Evolutionary conservation across 306 rosid species (phyloP), one percentile per base, ranked within the genome.

Genomic region (Pyrus pyrifolia): DNA sequence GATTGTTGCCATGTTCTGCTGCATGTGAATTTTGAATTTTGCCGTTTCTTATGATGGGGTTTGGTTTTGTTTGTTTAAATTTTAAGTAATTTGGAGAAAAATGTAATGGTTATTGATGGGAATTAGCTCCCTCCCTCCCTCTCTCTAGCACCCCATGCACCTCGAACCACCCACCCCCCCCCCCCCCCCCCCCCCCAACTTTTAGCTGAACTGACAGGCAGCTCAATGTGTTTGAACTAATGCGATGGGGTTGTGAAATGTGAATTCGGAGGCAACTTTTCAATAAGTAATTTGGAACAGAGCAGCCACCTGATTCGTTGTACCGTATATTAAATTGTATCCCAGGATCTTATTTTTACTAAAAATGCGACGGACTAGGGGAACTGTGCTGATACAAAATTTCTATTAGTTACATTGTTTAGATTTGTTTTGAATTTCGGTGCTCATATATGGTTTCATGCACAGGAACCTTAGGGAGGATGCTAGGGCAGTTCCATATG

Each of bases 381-480:
- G 55, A 49, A 44, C 44, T n/a, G 58, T 51, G 68, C 52, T 30
- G 35, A 5, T 25, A 44, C 14, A 51, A 31, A 46, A 15, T n/a
- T 15, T 29, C 22, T 63, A 3, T 30, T 29, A 2, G 44, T 63
- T 63, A 15, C 55, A 49, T 49, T 49, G 21, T 49, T 49, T 49
- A 13, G 40, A 63, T 29, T 63, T 63, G 4, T n/a, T 63, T 30
- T 30, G 23, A 61, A 61, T 63, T 63, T 63, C 33, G 11, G 69
- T 77, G 59, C 71, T 74, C 63, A 68, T 60, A 15, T 79, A 29
- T 40, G 74, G 58, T 67, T 27, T 78, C 60, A 51, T 78, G n/a
- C 74, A 58, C 81, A 96, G 99, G 95, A 92, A 87, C 80, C 88
- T 96, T 68, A 82, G 90, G 87, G 97, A 91, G 76, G 93, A 89